Evolutionary conservation across 1,139 yeast genomes (phyloP).

Genomic region (Debaryomycetaceae sp.): DNA sequence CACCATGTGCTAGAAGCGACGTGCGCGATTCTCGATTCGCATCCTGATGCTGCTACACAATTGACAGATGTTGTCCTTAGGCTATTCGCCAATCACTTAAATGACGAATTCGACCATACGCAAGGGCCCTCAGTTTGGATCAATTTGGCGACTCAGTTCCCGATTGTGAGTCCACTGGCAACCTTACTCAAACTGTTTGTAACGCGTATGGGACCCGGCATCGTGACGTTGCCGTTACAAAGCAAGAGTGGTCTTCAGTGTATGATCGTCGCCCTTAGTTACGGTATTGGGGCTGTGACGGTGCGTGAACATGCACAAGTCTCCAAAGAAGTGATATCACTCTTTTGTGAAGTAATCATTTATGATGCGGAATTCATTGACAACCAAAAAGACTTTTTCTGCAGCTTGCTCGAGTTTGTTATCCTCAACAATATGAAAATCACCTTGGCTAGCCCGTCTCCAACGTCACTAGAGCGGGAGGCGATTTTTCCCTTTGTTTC

Average conservation of each 20-base stretch:
- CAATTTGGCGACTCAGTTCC: conserved; percentile 20
- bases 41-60: conserved; percentile 36
- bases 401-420: conserved; percentile 20
- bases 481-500: conserved; percentile 31
- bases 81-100: conserved; percentile 37
- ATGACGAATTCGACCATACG: conserved; percentile 37
- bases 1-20: conserved; percentile 59
- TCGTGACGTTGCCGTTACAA: conserved; percentile 13
- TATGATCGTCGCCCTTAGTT: conserved; percentile 19
- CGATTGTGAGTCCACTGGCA: conserved; percentile 14
- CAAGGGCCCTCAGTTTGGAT: conserved; percentile 13
- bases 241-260: conserved; percentile 17
- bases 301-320: conserved; percentile 18
- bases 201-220: conserved; percentile 30
- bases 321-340: conserved; percentile 15
- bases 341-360: conserved; percentile 30
- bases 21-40: conserved; percentile 42
- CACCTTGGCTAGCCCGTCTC: conserved; percentile 22
- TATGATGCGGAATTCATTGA: conserved; percentile 28
- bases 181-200: conserved; percentile 20
- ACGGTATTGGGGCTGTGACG: conserved; percentile 23
- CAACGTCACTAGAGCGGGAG: conserved; percentile 25
- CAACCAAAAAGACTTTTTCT: conserved; percentile 20
- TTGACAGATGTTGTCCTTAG: conserved; percentile 36
- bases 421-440: conserved; percentile 28